Percentiles rank a stretch among this genome's conserved stretches.
phyloP scores from a whole-genome alignment of 2,329 filamentous ascomycete genomes.

The Penicillium sp. region DNA sequence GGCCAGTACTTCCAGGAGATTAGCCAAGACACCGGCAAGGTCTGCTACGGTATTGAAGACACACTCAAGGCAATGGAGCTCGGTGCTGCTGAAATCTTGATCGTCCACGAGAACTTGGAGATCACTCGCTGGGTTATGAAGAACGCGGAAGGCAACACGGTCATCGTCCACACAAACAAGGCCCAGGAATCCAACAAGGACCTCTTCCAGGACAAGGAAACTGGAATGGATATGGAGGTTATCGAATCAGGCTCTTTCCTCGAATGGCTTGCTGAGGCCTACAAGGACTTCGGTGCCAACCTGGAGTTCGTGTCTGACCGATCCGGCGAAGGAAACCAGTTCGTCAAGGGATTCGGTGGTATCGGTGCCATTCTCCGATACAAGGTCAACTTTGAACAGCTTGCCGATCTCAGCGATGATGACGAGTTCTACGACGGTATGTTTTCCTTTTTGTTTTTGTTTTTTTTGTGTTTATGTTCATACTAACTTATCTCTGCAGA shows the following conservation, averaged over 20 bases:
- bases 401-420: slow-evolving; percentile 86
- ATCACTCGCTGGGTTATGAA: slow-evolving; percentile 90
- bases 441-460: background rate
- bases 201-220: slow-evolving; percentile 91
- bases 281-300: slow-evolving; percentile 93
- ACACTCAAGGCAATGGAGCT: slow-evolving; percentile 95
- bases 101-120: slow-evolving; percentile 96
- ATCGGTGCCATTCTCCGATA: slow-evolving; percentile 96
- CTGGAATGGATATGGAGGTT: slow-evolving; percentile 96
- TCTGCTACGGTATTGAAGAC: slow-evolving; percentile 98
- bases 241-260: slow-evolving; percentile 85
- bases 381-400: slow-evolving; percentile 99
- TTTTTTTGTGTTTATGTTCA: slow-evolving; percentile 2
- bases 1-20: slow-evolving; percentile 99
- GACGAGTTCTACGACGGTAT: slow-evolving; percentile 84
- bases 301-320: slow-evolving; percentile 97
- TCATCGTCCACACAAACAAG: slow-evolving; percentile 85
- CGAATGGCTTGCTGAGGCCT: slow-evolving; percentile 99
- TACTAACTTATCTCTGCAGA: slow-evolving; percentile 48
- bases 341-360: slow-evolving; percentile 98
- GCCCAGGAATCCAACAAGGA: slow-evolving; percentile 75
- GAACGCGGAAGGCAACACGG: slow-evolving; percentile 67
- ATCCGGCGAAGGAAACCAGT: slow-evolving; percentile 98
- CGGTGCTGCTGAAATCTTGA: slow-evolving; percentile 88
- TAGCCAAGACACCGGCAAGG: slow-evolving; percentile 91